A percentile compares a stretch with the other conserved stretches of the same genome.
phyloP scores from a whole-genome alignment of 31 red algal species.

The Bonnemaisonia californica region DNA sequence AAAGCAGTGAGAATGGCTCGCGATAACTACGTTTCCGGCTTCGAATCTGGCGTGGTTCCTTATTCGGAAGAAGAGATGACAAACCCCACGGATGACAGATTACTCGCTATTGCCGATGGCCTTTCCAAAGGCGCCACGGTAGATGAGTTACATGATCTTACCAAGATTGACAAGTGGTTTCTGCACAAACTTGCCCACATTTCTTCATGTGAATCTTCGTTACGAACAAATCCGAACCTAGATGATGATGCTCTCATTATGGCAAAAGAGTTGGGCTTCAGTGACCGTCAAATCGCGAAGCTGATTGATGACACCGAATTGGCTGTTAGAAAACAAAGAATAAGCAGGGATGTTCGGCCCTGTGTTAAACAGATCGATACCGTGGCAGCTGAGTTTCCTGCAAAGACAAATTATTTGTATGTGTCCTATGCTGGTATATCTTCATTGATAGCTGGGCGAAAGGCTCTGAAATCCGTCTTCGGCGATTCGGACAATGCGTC shows the following conservation, averaged over 20 bases:
- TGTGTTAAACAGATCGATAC: slow-evolving; percentile 97
- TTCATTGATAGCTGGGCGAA: slow-evolving; percentile 18
- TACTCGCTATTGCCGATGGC: slow-evolving; percentile 88
- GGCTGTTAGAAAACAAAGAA: slow-evolving; percentile 81
- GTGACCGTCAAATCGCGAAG: slow-evolving; percentile 83
- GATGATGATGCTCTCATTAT: slow-evolving; percentile 47
- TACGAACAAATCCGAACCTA: slow-evolving; percentile 37
- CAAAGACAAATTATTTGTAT: slow-evolving; percentile 96
- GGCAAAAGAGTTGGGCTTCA: slow-evolving; percentile 94
- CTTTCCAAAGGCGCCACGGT: slow-evolving; percentile 75
- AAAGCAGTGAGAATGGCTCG: slow-evolving; percentile 94
- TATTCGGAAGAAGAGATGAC: slow-evolving; percentile 75
- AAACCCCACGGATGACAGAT: slow-evolving; percentile 86
- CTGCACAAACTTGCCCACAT: slow-evolving; percentile 80
- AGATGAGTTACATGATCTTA: slow-evolving; percentile 78
- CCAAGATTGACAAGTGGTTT: slow-evolving; percentile 97
- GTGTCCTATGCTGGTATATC: slow-evolving; percentile 75
- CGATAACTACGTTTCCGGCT: slow-evolving; percentile 89
- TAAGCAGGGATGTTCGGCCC: slow-evolving; percentile 54
- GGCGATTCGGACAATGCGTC: not conserved
- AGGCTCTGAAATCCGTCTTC: slow-evolving; percentile 10
- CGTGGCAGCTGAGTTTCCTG: slow-evolving; percentile 97
- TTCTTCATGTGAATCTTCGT: slow-evolving; percentile 34
- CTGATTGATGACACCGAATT: slow-evolving; percentile 83
- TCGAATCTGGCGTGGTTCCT: slow-evolving; percentile 78